Conservation (phyloP, 805 yeast species). For the Ogataea glucozyma region DNA sequence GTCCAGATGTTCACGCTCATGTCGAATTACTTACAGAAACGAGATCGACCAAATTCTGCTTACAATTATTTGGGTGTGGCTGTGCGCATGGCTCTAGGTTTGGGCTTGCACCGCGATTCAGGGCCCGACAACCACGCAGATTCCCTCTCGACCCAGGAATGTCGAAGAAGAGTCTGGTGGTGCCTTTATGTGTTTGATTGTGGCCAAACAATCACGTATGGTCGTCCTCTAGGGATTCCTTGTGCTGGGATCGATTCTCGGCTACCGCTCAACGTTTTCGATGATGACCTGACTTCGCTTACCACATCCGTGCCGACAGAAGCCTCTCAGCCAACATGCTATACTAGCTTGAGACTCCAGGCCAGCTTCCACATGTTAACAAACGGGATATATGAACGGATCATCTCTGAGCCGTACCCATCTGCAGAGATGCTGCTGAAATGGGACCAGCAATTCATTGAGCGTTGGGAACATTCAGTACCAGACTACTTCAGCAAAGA, state of each 20-base stretch:
- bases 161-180: conserved; percentile 19
- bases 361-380: conserved; percentile 19
- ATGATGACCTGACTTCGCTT: conserved; percentile 13
- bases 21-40: conserved; percentile 19
- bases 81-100: conserved; percentile 19
- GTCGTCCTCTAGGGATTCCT: conserved; percentile 21
- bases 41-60: conserved; percentile 20
- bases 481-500: conserved; percentile 14
- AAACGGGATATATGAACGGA: conserved; percentile 19
- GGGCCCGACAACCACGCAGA: conserved; percentile 10
- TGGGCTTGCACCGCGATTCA: conserved; percentile 16
- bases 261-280: conserved; percentile 17
- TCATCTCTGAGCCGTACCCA: conserved; percentile 21
- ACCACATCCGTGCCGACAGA: conserved; percentile 5
- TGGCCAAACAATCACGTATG: conserved; percentile 21
- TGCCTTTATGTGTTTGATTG: conserved; percentile 19
- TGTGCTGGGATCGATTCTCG: conserved; percentile 18
- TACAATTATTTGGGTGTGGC: conserved; percentile 19
- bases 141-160: conserved; percentile 12
- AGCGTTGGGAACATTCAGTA: conserved; percentile 12
- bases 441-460: conserved; percentile 17
- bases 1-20: conserved; percentile 19
- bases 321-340: conserved; percentile 13
- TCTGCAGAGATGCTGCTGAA: conserved; percentile 16
- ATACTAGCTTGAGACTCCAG: conserved; percentile 18